Evolutionary conservation across 1,284 basidiomycete species (phyloP).

Genomic region (Ustilago tritici): DNA sequence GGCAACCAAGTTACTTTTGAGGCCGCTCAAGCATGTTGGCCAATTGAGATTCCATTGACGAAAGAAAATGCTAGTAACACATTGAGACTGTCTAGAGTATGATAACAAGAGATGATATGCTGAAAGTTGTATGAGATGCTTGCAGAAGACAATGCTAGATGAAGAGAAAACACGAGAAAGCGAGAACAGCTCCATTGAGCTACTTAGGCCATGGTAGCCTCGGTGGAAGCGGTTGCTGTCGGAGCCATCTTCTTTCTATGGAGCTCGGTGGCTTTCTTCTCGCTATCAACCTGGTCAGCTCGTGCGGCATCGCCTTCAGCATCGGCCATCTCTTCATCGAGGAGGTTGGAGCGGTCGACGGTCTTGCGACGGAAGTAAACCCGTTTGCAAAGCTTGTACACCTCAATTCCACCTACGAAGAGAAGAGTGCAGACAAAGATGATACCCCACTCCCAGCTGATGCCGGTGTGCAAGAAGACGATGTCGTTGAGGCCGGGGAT

Average conservation of each 20-base stretch:
- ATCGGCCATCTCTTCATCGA: slow-evolving; percentile 44
- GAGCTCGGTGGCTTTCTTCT: slow-evolving; percentile 10
- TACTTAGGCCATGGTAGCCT: slow-evolving; percentile 26
- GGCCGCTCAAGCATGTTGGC: no score
- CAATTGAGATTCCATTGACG: neutral
- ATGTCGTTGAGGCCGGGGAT: slow-evolving; percentile 70
- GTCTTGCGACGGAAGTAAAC: slow-evolving; percentile 39
- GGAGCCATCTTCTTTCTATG: slow-evolving; percentile 42
- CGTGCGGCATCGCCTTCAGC: slow-evolving; percentile 1
- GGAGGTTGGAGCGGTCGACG: slow-evolving; percentile 20
- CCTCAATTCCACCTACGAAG: slow-evolving; percentile 63
- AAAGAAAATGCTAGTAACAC: neutral
- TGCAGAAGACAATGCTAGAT: slow-evolving; percentile 1
- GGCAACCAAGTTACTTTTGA: no score
- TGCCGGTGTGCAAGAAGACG: slow-evolving; percentile 67
- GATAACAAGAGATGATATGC: neutral
- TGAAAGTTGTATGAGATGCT: neutral
- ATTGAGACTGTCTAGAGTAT: neutral
- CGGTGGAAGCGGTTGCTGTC: slow-evolving; percentile 26
- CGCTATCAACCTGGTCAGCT: slow-evolving; percentile 1
- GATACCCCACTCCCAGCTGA: slow-evolving; percentile 69
- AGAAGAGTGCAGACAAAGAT: slow-evolving; percentile 63
- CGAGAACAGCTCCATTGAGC: neutral
- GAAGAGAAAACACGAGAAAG: neutral
- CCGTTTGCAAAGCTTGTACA: slow-evolving; percentile 66